A percentile compares a stretch with the other conserved stretches of the same genome.
Conservation (phyloP, 1,284 basidiomycete genomes). For the Fomitopsis betulina region DNA sequence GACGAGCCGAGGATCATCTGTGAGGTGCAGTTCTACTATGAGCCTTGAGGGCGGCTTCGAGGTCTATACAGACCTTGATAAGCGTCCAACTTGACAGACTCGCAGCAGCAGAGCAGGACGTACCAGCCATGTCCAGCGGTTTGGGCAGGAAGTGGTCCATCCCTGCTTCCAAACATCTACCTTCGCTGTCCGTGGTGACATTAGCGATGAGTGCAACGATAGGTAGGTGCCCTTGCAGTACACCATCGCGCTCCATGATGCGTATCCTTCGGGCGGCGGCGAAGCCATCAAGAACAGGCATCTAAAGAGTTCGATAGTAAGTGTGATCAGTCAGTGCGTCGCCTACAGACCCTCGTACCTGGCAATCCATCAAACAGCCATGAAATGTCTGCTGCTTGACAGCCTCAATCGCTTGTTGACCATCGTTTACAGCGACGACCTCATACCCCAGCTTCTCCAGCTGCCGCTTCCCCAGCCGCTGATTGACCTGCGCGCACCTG, state of each 20-base stretch:
- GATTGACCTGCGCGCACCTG: conserved; percentile 18
- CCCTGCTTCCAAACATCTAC: conserved; percentile 24
- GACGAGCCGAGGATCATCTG: too few relatives aligned
- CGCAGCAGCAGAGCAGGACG: background rate
- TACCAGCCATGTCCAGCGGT: conserved; percentile 24
- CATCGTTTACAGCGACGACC: conserved; percentile 24
- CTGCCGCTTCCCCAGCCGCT: conserved; percentile 24
- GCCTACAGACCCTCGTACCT: too few relatives aligned
- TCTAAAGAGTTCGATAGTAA: too few relatives aligned
- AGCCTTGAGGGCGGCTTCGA: too few relatives aligned
- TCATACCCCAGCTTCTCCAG: conserved; percentile 26
- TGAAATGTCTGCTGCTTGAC: conserved; percentile 14
- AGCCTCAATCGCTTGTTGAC: conserved; percentile 23
- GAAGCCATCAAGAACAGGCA: conserved; percentile 27
- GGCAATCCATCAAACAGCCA: conserved; percentile 28
- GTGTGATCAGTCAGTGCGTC: too few relatives aligned
- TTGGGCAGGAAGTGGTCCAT: conserved; percentile 29
- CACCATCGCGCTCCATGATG: conserved; percentile 22
- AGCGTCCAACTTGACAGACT: too few relatives aligned
- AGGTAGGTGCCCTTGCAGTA: conserved; percentile 20
- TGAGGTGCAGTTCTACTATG: too few relatives aligned
- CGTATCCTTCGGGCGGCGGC: conserved; percentile 22
- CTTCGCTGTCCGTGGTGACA: conserved; percentile 25
- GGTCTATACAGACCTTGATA: too few relatives aligned
- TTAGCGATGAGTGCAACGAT: conserved; percentile 29